Percentiles rank a stretch among this genome's conserved stretches.
These are phyloP conservation scores for Panaeolus cyanescens DNA, from an alignment of 768 basidiomycete species.

Conservation along the genomic window DNA sequence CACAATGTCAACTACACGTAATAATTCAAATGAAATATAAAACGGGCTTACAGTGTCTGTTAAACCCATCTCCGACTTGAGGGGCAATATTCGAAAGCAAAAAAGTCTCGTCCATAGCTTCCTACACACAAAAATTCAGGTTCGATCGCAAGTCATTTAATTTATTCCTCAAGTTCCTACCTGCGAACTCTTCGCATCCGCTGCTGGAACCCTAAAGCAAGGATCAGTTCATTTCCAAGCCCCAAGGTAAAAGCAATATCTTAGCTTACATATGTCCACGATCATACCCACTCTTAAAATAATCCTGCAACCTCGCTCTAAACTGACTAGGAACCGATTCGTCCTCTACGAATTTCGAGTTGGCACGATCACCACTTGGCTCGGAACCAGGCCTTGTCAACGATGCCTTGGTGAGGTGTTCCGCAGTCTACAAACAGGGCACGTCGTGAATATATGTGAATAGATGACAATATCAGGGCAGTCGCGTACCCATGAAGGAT, in stretches of 20 bases:
- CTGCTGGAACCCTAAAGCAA: conserved; percentile 82
- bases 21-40: not conserved
- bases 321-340: conserved; percentile 72
- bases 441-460: not conserved
- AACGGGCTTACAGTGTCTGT: conserved; percentile 80
- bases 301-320: conserved; percentile 84
- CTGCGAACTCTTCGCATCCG: conserved; percentile 91
- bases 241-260: conserved; percentile 2
- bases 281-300: conserved; percentile 93
- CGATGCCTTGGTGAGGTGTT: conserved; percentile 85
- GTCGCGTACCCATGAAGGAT: conserved; percentile 86
- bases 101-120: conserved; percentile 97
- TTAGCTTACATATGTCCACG: conserved; percentile 89
- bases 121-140: conserved; percentile 33
- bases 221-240: not conserved
- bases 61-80: conserved; percentile 97
- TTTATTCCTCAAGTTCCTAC: conserved; percentile 31
- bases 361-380: conserved; percentile 64
- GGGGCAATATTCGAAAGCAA: conserved; percentile 94
- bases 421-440: conserved; percentile 70
- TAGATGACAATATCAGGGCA: not conserved
- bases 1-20: not conserved
- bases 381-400: conserved; percentile 40
- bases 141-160: not conserved
- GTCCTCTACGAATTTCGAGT: conserved; percentile 86